Percentiles rank a stretch among this genome's conserved stretches.
These are phyloP conservation scores for Trichoderma virens DNA, from an alignment of 495 filamentous ascomycete species.

Conservation along the genomic window DNA sequence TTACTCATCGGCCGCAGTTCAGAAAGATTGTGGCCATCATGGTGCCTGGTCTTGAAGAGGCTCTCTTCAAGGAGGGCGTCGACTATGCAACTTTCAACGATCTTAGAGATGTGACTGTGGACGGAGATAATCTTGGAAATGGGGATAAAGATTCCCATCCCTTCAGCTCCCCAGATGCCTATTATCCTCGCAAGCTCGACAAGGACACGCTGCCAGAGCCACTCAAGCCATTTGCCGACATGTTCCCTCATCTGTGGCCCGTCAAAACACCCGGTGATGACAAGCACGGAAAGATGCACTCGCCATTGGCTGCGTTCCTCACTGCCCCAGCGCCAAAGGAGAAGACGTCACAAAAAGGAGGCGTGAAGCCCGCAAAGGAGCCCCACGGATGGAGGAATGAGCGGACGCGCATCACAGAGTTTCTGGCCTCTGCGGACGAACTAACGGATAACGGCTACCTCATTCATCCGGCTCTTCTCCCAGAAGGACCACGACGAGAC, in stretches of 20 bases:
- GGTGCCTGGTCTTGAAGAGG: constrained; percentile 83
- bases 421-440: constrained; percentile 61
- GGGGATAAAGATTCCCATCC: no score
- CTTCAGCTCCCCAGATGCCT: constrained; percentile 52
- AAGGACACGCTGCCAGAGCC: constrained; percentile 51
- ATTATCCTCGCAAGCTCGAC: constrained; percentile 62
- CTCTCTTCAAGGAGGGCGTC: constrained; percentile 73
- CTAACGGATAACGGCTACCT: constrained; percentile 75
- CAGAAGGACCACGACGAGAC: constrained; percentile 37
- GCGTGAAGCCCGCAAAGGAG: constrained; percentile 47
- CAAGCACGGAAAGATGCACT: constrained; percentile 69
- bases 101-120: constrained; percentile 16
- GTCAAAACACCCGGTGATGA: constrained; percentile 78
- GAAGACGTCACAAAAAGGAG: constrained; percentile 46
- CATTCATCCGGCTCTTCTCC: constrained; percentile 62
- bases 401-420: constrained; percentile 70
- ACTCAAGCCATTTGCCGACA: constrained; percentile 64
- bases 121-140: constrained; percentile 23
- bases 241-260: constrained; percentile 86
- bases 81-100: constrained; percentile 35
- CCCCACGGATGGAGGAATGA: constrained; percentile 55
- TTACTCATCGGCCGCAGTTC: constrained; percentile 67
- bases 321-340: constrained; percentile 56
- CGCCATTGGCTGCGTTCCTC: constrained; percentile 70
- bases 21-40: constrained; percentile 85